phyloP scores from a whole-genome alignment of 805 yeast genomes.

The Yamadazyma paraphyllophila region DNA sequence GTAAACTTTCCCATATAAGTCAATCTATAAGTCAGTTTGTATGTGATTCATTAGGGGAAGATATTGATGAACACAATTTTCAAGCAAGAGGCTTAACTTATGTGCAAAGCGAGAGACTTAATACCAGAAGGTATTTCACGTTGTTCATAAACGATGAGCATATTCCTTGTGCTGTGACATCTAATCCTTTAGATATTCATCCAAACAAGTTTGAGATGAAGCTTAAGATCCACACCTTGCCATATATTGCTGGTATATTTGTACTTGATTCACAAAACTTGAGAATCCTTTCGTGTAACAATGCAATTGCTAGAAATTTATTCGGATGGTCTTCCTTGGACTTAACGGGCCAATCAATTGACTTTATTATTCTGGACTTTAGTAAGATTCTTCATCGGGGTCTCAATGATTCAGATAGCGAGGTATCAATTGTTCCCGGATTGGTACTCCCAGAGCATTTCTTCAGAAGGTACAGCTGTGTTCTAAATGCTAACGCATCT shows the following conservation, averaged over 20 bases:
- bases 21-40: constrained; percentile 20
- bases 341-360: constrained; percentile 42
- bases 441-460: constrained; percentile 88
- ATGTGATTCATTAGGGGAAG: background rate
- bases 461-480: constrained; percentile 67
- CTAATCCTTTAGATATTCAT: constrained; percentile 53
- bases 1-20: constrained; percentile 24
- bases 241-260: constrained; percentile 85
- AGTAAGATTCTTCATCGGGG: constrained; percentile 44
- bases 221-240: constrained; percentile 70
- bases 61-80: constrained; percentile 16
- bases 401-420: constrained; percentile 22
- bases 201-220: constrained; percentile 44
- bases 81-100: constrained; percentile 9
- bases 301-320: constrained; percentile 72
- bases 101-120: constrained; percentile 34
- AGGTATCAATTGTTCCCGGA: constrained; percentile 48
- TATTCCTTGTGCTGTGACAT: constrained; percentile 73
- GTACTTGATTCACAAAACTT: constrained; percentile 55
- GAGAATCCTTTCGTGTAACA: constrained; percentile 68
- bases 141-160: constrained; percentile 41
- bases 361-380: constrained; percentile 63
- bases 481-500: constrained; percentile 15
- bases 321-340: constrained; percentile 65
- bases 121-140: constrained; percentile 63